These are phyloP conservation scores for Penicillium sp. DNA, from an alignment of 2,329 filamentous ascomycete genomes.

Conservation along the genomic window DNA sequence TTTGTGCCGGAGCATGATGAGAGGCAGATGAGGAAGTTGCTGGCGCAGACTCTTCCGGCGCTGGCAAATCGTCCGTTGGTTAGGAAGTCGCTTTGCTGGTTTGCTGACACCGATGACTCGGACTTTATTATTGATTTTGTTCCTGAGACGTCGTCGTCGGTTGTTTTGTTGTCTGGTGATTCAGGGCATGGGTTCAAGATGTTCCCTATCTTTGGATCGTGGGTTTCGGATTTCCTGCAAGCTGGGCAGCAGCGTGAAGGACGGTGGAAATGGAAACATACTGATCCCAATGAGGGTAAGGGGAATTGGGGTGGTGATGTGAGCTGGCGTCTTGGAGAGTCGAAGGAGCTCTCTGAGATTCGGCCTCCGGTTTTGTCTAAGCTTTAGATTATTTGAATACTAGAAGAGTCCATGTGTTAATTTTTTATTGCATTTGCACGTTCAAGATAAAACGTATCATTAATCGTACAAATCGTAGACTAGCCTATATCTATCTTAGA, in stretches of 20 bases:
- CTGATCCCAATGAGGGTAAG: conserved; percentile 24
- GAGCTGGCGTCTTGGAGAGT: conserved; percentile 48
- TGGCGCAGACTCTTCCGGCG: conserved; percentile 53
- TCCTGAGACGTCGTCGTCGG: conserved; percentile 46
- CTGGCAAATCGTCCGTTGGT: conserved; percentile 58
- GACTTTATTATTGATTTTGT: conserved; percentile 62
- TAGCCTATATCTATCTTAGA: background rate
- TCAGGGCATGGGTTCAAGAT: conserved; percentile 64
- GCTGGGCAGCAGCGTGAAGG: conserved; percentile 41
- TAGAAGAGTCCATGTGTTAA: background rate
- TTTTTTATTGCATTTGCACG: background rate
- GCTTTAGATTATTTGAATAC: conserved; percentile 15
- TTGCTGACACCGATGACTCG: conserved; percentile 59
- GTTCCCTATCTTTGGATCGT: conserved; percentile 59
- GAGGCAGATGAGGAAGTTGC: conserved; percentile 49
- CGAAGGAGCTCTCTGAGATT: conserved; percentile 29
- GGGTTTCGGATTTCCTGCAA: conserved; percentile 51
- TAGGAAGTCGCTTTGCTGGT: conserved; percentile 60
- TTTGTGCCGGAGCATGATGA: conserved; percentile 58
- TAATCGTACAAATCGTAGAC: background rate
- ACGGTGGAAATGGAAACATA: conserved; percentile 55
- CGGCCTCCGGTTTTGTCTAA: conserved; percentile 20
- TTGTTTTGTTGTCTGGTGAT: conserved; percentile 56
- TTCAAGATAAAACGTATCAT: background rate
- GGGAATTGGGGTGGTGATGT: conserved; percentile 47